A percentile compares a stretch with the other conserved stretches of the same genome.
phyloP scores from a whole-genome alignment of 805 yeast genomes.

The Wickerhamiella qilinensis region DNA sequence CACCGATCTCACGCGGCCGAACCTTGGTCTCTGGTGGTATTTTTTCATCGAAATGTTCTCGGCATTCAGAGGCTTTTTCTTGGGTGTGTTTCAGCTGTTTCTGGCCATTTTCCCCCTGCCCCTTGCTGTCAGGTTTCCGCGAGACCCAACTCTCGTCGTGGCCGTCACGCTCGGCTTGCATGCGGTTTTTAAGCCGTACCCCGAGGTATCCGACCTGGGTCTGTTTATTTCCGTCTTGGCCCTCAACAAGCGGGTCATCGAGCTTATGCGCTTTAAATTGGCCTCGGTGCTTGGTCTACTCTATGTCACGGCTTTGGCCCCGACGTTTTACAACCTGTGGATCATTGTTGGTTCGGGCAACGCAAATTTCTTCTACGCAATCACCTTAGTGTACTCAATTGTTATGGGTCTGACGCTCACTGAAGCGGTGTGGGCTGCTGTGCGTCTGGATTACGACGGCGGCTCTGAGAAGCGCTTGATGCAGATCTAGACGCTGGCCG shows the following conservation, averaged over 20 bases:
- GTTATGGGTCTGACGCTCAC: conserved; percentile 52
- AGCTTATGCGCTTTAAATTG: conserved; percentile 30
- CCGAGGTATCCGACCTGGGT: conserved; percentile 66
- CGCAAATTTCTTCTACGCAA: conserved; percentile 90
- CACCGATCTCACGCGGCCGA: conserved; percentile 57
- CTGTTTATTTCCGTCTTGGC: conserved; percentile 33
- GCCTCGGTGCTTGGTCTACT: conserved; percentile 37
- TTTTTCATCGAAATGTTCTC: conserved; percentile 91
- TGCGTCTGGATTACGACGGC: conserved; percentile 49
- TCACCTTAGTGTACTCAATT: conserved; percentile 62
- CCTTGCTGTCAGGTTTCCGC: conserved; percentile 46
- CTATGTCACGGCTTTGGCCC: conserved; percentile 47
- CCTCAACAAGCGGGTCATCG: conserved; percentile 28
- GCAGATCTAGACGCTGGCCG: conserved; percentile 13
- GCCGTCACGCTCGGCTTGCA: conserved; percentile 34
- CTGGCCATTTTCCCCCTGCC: conserved; percentile 54
- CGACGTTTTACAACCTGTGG: conserved; percentile 90
- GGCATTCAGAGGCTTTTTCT: conserved; percentile 68
- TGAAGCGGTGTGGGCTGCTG: conserved; percentile 70
- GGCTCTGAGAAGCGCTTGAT: conserved; percentile 13
- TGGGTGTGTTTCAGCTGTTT: conserved; percentile 69
- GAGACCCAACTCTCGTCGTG: conserved; percentile 44
- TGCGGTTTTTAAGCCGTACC: conserved; percentile 65
- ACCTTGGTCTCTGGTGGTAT: conserved; percentile 97
- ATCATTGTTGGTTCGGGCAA: conserved; percentile 72